phyloP scores from a whole-genome alignment of 257 asterid species.

The Nicotiana otophora region DNA sequence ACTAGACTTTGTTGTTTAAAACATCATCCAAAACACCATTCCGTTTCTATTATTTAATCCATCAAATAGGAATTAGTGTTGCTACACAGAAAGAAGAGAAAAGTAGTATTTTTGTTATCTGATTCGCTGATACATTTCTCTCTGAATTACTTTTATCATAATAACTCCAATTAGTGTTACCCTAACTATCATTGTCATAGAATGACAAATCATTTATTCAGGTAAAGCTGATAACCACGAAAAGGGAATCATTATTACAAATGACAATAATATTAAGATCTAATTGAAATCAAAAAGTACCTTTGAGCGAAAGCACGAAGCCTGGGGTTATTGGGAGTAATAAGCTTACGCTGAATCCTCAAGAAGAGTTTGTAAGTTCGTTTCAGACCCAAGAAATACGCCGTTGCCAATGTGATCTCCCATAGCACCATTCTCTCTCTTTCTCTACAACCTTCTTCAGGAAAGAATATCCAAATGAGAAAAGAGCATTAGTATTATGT shows the following conservation, averaged over 20 bases:
- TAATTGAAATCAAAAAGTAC: constrained; percentile 18
- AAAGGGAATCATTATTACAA: neutral
- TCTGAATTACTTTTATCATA: neutral
- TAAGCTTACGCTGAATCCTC: constrained; percentile 68
- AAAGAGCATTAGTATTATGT: neutral
- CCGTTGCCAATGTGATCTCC: constrained; percentile 87
- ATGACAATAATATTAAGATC: neutral
- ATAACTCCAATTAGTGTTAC: neutral
- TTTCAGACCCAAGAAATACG: constrained; percentile 78
- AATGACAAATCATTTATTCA: neutral
- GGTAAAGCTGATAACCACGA: neutral
- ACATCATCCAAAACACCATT: neutral
- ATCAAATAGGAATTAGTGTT: neutral
- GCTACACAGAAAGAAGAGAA: neutral
- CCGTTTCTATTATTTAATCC: neutral
- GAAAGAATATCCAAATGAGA: neutral
- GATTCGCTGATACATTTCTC: neutral
- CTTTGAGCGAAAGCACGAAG: constrained; percentile 58
- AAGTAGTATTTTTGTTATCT: neutral
- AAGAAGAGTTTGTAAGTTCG: constrained; percentile 72
- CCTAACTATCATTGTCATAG: neutral
- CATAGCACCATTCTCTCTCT: constrained; percentile 64
- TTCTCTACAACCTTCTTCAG: neutral
- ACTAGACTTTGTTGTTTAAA: neutral
- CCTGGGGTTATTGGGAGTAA: constrained; percentile 49